Evolutionary conservation across 2,329 filamentous ascomycete genomes (phyloP).

Genomic region (Ophiostoma perfectum): DNA sequence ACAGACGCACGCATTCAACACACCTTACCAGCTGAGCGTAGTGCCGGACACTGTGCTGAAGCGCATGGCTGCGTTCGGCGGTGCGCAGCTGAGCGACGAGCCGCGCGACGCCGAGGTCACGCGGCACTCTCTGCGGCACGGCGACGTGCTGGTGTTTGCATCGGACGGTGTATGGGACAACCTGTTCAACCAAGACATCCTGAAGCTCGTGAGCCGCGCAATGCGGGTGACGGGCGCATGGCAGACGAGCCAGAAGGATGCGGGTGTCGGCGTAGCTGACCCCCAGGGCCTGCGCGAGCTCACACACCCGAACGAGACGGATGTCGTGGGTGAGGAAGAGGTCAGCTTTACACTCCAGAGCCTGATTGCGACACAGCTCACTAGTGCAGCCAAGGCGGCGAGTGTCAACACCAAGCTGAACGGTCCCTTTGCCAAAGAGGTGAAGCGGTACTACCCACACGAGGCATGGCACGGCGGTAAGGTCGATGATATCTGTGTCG

Average conservation of each 20-base stretch:
- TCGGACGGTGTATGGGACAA: constrained; percentile 98
- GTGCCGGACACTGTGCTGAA: constrained; percentile 74
- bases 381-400: constrained; percentile 75
- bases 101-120: constrained; percentile 79
- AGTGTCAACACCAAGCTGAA: constrained; percentile 76
- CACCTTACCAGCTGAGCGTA: constrained; percentile 87
- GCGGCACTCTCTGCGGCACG: constrained; percentile 72
- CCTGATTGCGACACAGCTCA: constrained; percentile 71
- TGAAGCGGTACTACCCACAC: constrained; percentile 77
- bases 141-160: constrained; percentile 88
- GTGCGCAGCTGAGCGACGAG: constrained; percentile 71
- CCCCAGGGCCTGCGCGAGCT: constrained; percentile 34
- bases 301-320: constrained; percentile 17
- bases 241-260: constrained; percentile 49
- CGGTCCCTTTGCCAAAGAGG: constrained; percentile 91
- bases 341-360: constrained; percentile 60
- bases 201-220: constrained; percentile 68
- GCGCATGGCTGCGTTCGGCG: constrained; percentile 78
- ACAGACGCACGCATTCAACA: constrained; percentile 97
- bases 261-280: constrained; percentile 56
- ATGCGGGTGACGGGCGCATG: constrained; percentile 75
- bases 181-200: constrained; percentile 80
- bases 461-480: constrained; percentile 91
- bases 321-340: constrained; percentile 8
- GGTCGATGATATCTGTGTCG: constrained; percentile 87